These are phyloP conservation scores for Phytopythium mirpurense DNA, from an alignment of 352 stramenopile genomes.

Conservation along the genomic window DNA sequence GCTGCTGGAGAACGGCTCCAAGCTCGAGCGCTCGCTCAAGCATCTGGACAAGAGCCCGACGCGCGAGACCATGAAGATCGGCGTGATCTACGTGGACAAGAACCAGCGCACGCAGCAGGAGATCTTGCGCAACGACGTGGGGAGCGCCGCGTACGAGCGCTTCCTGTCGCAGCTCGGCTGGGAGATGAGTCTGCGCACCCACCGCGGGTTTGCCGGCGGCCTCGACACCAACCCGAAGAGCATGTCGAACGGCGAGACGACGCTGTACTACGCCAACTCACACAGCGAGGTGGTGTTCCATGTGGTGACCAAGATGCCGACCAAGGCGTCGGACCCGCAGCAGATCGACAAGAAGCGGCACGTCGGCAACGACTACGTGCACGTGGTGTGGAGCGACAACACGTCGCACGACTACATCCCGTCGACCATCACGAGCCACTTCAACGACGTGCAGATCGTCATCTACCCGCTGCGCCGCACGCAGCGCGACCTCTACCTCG, in stretches of 20 bases:
- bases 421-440: constrained; percentile 86
- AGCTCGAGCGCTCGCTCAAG: constrained; percentile 74
- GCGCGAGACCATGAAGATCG: constrained; percentile 89
- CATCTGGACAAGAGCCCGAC: constrained; percentile 83
- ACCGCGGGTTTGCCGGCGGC: constrained; percentile 71
- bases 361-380: constrained; percentile 85
- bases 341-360: constrained; percentile 90
- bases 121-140: constrained; percentile 73
- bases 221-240: constrained; percentile 78
- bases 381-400: constrained; percentile 87
- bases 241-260: constrained; percentile 66
- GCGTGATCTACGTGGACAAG: constrained; percentile 79
- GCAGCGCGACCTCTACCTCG: constrained; percentile 62
- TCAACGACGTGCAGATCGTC: constrained; percentile 86
- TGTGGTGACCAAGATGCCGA: constrained; percentile 86
- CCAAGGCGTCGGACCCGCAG: constrained; percentile 66
- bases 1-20: constrained; percentile 65
- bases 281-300: constrained; percentile 87
- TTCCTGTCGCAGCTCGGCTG: constrained; percentile 78
- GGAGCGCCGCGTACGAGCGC: constrained; percentile 54
- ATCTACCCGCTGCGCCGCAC: constrained; percentile 67
- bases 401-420: constrained; percentile 67
- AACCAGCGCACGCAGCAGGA: constrained; percentile 74
- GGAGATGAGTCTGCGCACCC: constrained; percentile 60
- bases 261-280: constrained; percentile 77